Conservation (phyloP, 2,329 filamentous ascomycete species). For the Albophoma yamanashiensis region DNA sequence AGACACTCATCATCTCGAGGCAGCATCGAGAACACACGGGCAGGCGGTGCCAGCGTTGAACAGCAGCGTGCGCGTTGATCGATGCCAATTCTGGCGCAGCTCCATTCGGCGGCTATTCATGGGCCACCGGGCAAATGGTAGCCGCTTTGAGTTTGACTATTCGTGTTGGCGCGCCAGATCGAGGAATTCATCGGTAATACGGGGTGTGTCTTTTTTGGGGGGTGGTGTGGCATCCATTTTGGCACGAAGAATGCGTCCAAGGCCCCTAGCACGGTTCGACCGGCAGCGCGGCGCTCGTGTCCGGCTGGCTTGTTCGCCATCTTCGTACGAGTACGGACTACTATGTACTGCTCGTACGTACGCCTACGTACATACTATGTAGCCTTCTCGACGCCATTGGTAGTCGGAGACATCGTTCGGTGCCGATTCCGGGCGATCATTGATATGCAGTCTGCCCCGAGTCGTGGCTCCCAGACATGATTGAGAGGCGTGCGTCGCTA, state of each 20-base stretch:
- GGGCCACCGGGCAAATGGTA: neutral
- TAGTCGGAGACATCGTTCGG: neutral
- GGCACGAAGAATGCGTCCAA: neutral
- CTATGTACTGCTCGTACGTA: neutral
- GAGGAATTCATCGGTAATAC: neutral
- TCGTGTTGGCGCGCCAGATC: neutral
- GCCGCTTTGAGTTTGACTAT: neutral
- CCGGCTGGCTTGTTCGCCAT: neutral
- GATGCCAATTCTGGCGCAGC: neutral
- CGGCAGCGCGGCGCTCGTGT: neutral
- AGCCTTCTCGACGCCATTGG: neutral
- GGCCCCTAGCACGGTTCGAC: neutral
- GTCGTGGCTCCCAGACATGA: neutral
- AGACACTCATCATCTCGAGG: neutral
- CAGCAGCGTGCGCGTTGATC: neutral
- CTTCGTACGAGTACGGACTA: neutral
- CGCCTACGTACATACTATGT: too few species aligned
- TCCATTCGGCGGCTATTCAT: neutral
- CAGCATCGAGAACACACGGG: neutral
- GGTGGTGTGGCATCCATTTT: neutral
- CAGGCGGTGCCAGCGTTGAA: neutral
- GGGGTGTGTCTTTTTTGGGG: neutral
- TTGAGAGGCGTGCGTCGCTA: neutral
- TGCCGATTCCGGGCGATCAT: neutral
- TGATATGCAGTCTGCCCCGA: neutral